These are phyloP conservation scores for Boletus rubroflammeus DNA, from an alignment of 768 basidiomycete species.

Conservation along the genomic window DNA sequence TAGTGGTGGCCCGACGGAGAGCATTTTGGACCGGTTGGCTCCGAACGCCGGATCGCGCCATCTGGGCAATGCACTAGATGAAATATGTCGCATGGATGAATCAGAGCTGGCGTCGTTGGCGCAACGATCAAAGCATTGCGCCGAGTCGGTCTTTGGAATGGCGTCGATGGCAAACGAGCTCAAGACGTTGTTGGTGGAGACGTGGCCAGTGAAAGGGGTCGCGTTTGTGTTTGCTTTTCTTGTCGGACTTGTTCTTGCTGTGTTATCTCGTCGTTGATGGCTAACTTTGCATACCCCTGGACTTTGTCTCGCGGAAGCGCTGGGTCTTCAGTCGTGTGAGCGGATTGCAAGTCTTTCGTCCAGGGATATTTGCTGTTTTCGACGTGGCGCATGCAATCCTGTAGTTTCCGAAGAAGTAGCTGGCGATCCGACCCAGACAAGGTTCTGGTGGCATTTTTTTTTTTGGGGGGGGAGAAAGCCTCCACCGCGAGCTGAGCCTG, in stretches of 20 bases:
- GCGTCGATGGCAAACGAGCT: constrained; percentile 65
- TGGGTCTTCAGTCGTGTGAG: constrained; percentile 6
- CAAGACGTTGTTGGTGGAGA: constrained; percentile 46
- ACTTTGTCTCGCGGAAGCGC: background rate
- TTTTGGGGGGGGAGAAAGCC: no score
- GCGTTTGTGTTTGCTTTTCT: constrained; percentile 20
- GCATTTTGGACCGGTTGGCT: constrained; percentile 70
- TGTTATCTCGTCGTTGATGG: constrained; percentile 14
- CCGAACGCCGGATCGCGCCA: constrained; percentile 50
- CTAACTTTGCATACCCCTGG: background rate
- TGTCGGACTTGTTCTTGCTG: constrained; percentile 24
- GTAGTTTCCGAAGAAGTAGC: constrained; percentile 72
- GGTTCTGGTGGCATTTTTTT: no score
- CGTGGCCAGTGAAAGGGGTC: constrained; percentile 14
- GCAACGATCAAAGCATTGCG: constrained; percentile 55
- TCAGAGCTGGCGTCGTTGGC: constrained; percentile 38
- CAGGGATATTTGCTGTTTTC: constrained; percentile 62
- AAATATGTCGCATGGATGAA: constrained; percentile 43
- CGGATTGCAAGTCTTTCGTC: constrained; percentile 67
- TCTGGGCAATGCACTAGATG: constrained; percentile 70
- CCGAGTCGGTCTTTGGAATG: constrained; percentile 67
- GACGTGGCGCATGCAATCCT: constrained; percentile 62
- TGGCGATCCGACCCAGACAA: no score
- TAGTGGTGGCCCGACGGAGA: constrained; percentile 90
- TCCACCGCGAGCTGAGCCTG: no score